Conservation (phyloP, 495 filamentous ascomycete genomes). For the Immersiella caudata region DNA sequence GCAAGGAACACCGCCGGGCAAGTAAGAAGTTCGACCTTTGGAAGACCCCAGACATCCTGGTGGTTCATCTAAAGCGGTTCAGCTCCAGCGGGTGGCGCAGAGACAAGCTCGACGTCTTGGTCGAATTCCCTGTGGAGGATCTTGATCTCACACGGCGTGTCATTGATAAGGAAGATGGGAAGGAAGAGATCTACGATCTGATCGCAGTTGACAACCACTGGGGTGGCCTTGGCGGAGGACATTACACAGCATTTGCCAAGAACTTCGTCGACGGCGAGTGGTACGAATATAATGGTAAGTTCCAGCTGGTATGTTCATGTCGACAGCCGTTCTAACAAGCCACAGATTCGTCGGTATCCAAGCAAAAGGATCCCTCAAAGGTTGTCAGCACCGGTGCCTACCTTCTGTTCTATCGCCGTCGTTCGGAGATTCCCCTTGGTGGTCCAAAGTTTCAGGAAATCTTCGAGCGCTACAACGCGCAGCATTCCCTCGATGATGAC, state of each 20-base stretch:
- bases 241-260: conserved; percentile 92
- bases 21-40: conserved; percentile 96
- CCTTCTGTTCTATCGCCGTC: conserved; percentile 93
- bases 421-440: conserved; percentile 73
- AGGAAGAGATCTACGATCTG: conserved; percentile 83
- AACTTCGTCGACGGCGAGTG: conserved; percentile 85
- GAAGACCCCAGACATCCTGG: conserved; percentile 92
- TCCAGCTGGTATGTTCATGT: background rate
- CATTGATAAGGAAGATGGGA: conserved; percentile 74
- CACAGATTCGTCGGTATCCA: conserved; percentile 69
- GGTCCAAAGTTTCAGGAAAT: conserved; percentile 72
- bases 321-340: conserved; percentile 15
- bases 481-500: conserved; percentile 47
- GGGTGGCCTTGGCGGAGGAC: conserved; percentile 87
- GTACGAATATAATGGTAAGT: conserved; percentile 94
- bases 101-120: conserved; percentile 87
- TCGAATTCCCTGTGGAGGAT: conserved; percentile 88
- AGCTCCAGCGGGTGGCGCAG: conserved; percentile 73
- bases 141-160: conserved; percentile 80
- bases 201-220: conserved; percentile 95
- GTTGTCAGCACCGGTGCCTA: conserved; percentile 77
- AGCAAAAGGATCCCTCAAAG: conserved; percentile 52
- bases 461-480: conserved; percentile 54
- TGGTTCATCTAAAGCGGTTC: conserved; percentile 91
- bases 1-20: conserved; percentile 88